Percentiles rank a stretch among this genome's conserved stretches.
Evolutionary conservation across 768 basidiomycete genomes (phyloP).

Genomic region (Calocybe indica): DNA sequence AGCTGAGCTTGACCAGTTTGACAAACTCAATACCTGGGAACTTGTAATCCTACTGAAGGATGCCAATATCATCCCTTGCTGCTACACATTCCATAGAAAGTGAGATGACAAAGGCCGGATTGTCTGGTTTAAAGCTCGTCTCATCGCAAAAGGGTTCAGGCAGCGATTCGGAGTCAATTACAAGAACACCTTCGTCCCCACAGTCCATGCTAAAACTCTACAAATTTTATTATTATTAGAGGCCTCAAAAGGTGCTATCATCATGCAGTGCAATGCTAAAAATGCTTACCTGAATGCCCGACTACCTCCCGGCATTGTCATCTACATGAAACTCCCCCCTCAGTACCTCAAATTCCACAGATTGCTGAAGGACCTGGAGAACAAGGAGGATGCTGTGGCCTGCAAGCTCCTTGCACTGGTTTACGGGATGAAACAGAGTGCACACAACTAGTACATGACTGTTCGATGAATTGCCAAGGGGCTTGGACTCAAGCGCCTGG

Average conservation of each 20-base stretch:
- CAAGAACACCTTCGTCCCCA: conserved; percentile 28
- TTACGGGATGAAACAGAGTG: conserved; percentile 17
- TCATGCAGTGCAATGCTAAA: too few relatives aligned
- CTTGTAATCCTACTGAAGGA: too few relatives aligned
- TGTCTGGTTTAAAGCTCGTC: conserved; percentile 31
- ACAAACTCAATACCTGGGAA: too few relatives aligned
- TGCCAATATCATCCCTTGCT: too few relatives aligned
- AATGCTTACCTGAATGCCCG: too few relatives aligned
- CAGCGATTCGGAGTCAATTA: conserved; percentile 36
- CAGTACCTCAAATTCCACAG: too few relatives aligned
- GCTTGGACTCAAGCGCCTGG: conserved; percentile 11
- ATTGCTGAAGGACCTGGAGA: too few relatives aligned
- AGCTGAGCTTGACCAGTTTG: too few relatives aligned
- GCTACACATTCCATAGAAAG: conserved; percentile 30
- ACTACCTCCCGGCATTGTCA: too few relatives aligned
- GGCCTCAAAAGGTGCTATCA: too few relatives aligned
- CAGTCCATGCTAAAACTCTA: conserved; percentile 16
- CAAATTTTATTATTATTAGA: conserved; percentile 18
- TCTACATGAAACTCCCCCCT: too few relatives aligned
- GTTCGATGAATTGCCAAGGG: conserved; percentile 2
- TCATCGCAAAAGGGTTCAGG: conserved; percentile 35
- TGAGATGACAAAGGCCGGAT: conserved; percentile 26
- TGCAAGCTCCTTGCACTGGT: conserved; percentile 18
- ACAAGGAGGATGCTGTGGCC: conserved; percentile 11
- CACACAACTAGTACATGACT: conserved; percentile 12